Evolutionary conservation across 1,284 basidiomycete genomes (phyloP), one percentile per base, ranked within the genome.

Genomic region (Grifola frondosa): DNA sequence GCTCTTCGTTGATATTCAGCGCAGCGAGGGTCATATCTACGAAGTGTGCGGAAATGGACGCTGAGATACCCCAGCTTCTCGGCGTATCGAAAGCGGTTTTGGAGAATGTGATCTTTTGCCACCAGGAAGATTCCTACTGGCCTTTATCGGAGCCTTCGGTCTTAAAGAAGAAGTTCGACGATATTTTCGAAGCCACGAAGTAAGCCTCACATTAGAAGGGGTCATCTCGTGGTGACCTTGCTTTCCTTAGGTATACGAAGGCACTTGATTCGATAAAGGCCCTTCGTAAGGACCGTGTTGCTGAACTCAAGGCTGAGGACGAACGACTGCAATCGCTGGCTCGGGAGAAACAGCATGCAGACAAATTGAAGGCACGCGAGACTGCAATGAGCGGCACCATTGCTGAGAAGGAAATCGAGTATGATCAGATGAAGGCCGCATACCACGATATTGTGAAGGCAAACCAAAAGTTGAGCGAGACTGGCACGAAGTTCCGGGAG

Each of bases 91-190:
- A 92, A 64, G 87, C 95, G 6, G 96, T 99, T 36, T 81, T 99
- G 16, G 96, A 99, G 60, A 98, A 97, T 61, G 96, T 99, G 59
- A 98, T 99, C 48, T 99, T 99, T 61, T 99, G 97, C 66, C 97
- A 99, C 66, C 97, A 99, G 69, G 97, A 99, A 61, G 97, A 99
- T 46, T 95, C 92, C 0, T 97, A 94, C 59, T 99, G 97, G 97
- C 97, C 97, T 0, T 75, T 99, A 11, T 79, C 94, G 0, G 97
- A 99, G 59, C 90, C 96, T 0, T 74, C 91, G 1, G 79, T 83
- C 1, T 69, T 99, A 30, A 99, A 99, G 75, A 98, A 97, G 76
- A 97, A 97, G 64, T 98, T 97, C 53, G 97, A 99, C 59, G 97
- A 99, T 60, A 99, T 99, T 52, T 99, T 99, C 56, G 97, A 99